phyloP scores from a whole-genome alignment of 805 yeast species.

The Saccharomycopsis oosterbeekiorum region DNA sequence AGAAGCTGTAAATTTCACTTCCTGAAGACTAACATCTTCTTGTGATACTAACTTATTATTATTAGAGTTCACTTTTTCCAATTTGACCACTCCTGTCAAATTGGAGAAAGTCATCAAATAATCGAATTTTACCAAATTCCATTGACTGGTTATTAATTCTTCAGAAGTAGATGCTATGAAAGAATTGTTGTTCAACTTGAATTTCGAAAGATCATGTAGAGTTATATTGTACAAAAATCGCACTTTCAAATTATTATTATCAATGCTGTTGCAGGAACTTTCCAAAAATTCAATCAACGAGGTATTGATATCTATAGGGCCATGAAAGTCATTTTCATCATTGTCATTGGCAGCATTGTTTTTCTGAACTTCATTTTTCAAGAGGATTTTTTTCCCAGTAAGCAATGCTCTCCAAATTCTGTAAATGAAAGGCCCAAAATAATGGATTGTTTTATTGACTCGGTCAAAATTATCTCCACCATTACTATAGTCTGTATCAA shows the following conservation, averaged over 20 bases:
- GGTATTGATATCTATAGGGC: not conserved
- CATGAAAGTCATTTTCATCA: not conserved
- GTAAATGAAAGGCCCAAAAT: constrained; percentile 9
- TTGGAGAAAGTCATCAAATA: not conserved
- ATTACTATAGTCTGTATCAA: not conserved
- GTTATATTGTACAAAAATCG: not conserved
- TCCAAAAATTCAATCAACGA: constrained; percentile 1
- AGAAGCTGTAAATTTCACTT: not conserved
- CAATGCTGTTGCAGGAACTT: not conserved
- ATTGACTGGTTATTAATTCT: not conserved
- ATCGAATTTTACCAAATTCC: not conserved
- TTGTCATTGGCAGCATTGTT: not conserved
- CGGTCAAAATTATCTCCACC: not conserved
- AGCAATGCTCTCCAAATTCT: constrained; percentile 7
- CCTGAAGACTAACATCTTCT: not conserved
- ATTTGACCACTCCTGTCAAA: not conserved
- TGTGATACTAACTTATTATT: not conserved
- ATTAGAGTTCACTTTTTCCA: not conserved
- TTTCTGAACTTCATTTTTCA: constrained; percentile 9
- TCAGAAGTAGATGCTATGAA: not conserved
- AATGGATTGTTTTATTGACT: not conserved
- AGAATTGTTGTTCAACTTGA: not conserved
- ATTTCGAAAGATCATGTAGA: not conserved
- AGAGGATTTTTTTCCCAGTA: constrained; percentile 3
- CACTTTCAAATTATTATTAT: not conserved